phyloP scores from a whole-genome alignment of 148 eudicot species.

The Drosera capensis region DNA sequence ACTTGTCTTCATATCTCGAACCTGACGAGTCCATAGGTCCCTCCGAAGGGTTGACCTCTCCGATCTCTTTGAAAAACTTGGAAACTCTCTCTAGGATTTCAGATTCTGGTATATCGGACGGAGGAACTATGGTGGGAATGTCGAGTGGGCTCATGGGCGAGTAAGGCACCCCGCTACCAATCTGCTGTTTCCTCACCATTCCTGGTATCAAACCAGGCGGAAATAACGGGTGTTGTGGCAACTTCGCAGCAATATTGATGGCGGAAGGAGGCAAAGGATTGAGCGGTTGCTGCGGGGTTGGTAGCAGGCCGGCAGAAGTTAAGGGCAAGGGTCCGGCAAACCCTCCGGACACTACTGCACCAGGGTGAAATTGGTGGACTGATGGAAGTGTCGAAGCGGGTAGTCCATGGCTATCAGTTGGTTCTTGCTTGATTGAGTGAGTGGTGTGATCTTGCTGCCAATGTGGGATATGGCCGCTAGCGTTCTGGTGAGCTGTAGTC shows the following conservation, averaged over 20 bases:
- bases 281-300: conserved; percentile 33
- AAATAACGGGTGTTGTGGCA: conserved; percentile 79
- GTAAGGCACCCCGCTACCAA: conserved; percentile 96
- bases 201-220: conserved; percentile 98
- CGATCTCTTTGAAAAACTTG: conserved; percentile 81
- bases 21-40: conserved; percentile 64
- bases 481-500: conserved; percentile 24
- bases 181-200: conserved; percentile 87
- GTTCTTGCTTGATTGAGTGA: conserved; percentile 29
- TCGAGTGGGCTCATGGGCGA: conserved; percentile 97
- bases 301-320: conserved; percentile 25
- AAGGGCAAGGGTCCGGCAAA: conserved; percentile 42
- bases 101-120: conserved; percentile 52
- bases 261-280: too few relatives aligned
- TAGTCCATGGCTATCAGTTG: conserved; percentile 39
- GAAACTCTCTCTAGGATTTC: conserved; percentile 78
- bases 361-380: conserved; percentile 39
- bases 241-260: conserved; percentile 40
- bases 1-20: conserved; percentile 47
- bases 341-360: too few relatives aligned
- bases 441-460: conserved; percentile 56
- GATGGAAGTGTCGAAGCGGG: conserved; percentile 27
- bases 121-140: conserved; percentile 80
- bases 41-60: conserved; percentile 89
- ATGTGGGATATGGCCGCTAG: conserved; percentile 33